Evolutionary conservation across 495 filamentous ascomycete species (phyloP), one percentile per base, ranked within the genome.

Genomic region (Annulohypoxylon stygium): DNA sequence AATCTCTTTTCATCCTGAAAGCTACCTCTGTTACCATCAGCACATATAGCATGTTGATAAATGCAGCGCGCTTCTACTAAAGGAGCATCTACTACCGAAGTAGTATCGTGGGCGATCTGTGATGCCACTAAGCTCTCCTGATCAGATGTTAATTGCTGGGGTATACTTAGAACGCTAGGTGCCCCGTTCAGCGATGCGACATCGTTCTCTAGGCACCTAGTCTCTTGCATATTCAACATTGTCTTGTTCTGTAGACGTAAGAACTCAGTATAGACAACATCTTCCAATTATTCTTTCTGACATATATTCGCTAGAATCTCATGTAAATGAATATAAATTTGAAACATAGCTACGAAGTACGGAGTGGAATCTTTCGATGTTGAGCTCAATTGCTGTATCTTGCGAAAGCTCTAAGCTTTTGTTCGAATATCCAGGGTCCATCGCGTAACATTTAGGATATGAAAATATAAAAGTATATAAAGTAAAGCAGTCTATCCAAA

Each of bases 71-170:
- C 63, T 59, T 55, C 18, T 48, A 20, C 59, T 45, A 63, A 73
- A 68, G 70, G 70, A 65, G 65, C 50, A 34, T 60, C 18, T 73
- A 18, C 41, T 53, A 61, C 70, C 70, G 70, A 68, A 60, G 70
- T 73, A 30, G 41, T 36, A 73, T 68, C 45, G 65, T 34, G 23
- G 34, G n/a, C 33, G 30, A 20, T 63, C 41, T 33, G 37, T 16
- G 43, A 43, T 60, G 33, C 55, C 18, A 45, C 23, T 43, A 51
- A 25, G 10, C 36, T 48, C 41, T 70, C 43, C 45, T 60, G 43
- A 54, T 58, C 43, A 58, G 25, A 20, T 6, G n/a, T 34, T 36
- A 41, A 58, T 23, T 58, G 16, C 58, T 37, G 34, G 66, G 47
- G 14, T 62, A 4, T 57, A 5, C 20, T 55, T 39, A n/a, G 33